Percentiles rank a stretch among this genome's conserved stretches.
Evolutionary conservation across 2,329 filamentous ascomycete genomes (phyloP).

Genomic region (Pochonia chlamydosporia): DNA sequence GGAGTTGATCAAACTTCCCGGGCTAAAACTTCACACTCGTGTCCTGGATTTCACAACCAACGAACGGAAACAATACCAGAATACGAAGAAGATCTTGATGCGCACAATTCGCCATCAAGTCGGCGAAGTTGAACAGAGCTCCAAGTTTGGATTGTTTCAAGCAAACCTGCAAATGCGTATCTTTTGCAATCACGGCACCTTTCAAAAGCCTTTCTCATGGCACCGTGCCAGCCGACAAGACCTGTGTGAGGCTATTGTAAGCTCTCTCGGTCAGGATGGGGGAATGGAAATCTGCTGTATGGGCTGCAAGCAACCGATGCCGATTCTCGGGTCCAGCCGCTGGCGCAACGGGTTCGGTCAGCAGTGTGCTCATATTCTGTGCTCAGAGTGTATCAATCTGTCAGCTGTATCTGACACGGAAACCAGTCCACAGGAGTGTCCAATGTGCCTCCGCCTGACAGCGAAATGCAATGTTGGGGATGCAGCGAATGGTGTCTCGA

Average conservation of each 20-base stretch:
- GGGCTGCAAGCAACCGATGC: slow-evolving; percentile 28
- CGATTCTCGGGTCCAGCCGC: slow-evolving; percentile 18
- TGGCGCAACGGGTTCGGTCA: slow-evolving; percentile 14
- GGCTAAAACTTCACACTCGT: background rate
- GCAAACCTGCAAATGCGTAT: slow-evolving; percentile 39
- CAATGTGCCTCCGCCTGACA: background rate
- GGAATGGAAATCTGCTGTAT: slow-evolving; percentile 21
- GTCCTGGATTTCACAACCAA: slow-evolving; percentile 2
- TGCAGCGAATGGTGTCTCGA: slow-evolving; percentile 11
- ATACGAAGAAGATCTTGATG: slow-evolving; percentile 29
- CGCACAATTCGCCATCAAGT: slow-evolving; percentile 32
- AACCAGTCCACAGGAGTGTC: background rate
- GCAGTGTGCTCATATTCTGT: slow-evolving; percentile 24
- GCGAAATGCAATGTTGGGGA: slow-evolving; percentile 6
- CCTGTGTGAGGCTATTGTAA: slow-evolving; percentile 22
- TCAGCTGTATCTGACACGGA: slow-evolving; percentile 7
- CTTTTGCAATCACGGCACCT: slow-evolving; percentile 45
- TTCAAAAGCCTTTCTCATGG: slow-evolving; percentile 39
- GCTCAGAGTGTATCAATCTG: slow-evolving; percentile 20
- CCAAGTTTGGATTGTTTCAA: slow-evolving; percentile 39
- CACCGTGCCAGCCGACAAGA: slow-evolving; percentile 21
- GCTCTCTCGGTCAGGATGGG: slow-evolving; percentile 14
- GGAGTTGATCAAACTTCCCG: slow-evolving; percentile 31
- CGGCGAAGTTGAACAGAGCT: slow-evolving; percentile 25
- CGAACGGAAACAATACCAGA: slow-evolving; percentile 26